Base-by-base conservation (phyloP, 345 rosid genomes). In the Citrus hindsii region DNA sequence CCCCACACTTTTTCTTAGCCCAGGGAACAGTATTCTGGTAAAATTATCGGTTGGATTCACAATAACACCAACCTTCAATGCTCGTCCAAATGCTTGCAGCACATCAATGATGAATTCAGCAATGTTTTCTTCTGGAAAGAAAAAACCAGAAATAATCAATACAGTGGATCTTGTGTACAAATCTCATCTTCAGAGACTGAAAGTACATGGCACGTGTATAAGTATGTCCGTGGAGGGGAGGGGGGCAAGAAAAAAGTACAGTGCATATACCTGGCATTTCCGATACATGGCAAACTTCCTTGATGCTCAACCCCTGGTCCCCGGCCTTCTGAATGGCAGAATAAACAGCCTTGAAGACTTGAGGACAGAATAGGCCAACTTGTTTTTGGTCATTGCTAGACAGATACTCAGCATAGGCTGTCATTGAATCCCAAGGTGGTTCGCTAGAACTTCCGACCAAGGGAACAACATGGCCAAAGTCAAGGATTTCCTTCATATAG, bases 261-360 rank as follows among this genome's bases (percentile, higher is more conserved):
- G 42, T 65, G 70, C 28, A 73, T 76, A 33, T 89, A 89, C 92
- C 89, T 58, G 82, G 82, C 74, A 74, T 75, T 72, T 86, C 89
- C 72, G 81, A 69, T 71, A 85, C 79, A 71, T 79, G 69, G 38
- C 88, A 87, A 79, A 94, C 82, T 77, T 91, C 94, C 86, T 86
- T 88, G 64, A 87, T 71, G 83, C 89, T 86, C 89, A 94, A 82
- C 66, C 99, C 99, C 84, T 92, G 98, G 83, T 96, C 99, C 79
- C 99, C 99, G 77, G 97, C 92, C 87, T 85, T 91, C 84, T 92
- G 89, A 86, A 94, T 90, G 63, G 88, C 88, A 80, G 78, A 37
- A 81, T 85, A 87, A 76, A 89, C 70, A 75, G 82, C 78, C 87
- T 84, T 88, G 69, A 96, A 89, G 78, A 86, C 83, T 81, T 78